A percentile compares a stretch with the other conserved stretches of the same genome.
These are phyloP conservation scores for Heritiera littoralis DNA, from an alignment of 345 rosid species.

Conservation along the genomic window DNA sequence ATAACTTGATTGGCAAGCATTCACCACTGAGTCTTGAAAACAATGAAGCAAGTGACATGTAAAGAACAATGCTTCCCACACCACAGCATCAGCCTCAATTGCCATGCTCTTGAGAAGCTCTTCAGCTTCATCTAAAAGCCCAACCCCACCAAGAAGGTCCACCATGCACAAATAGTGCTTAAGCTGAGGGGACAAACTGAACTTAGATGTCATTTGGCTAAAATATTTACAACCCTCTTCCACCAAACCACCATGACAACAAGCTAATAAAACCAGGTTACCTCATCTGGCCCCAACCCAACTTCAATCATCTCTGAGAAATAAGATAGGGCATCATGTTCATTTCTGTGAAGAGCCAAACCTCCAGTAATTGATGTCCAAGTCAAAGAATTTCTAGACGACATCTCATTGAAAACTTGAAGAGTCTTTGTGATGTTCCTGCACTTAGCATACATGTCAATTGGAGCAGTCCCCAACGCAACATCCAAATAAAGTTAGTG, in stretches of 20 bases:
- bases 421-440: constrained; percentile 73
- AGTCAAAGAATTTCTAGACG: constrained; percentile 66
- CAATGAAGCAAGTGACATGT: constrained; percentile 42
- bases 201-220: constrained; percentile 62
- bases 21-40: constrained; percentile 5
- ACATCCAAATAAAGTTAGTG: constrained; percentile 52
- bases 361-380: constrained; percentile 79
- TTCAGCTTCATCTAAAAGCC: constrained; percentile 74
- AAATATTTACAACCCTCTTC: constrained; percentile 69
- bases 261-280: constrained; percentile 77
- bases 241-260: constrained; percentile 88
- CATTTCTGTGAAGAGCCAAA: constrained; percentile 72
- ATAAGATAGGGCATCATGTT: constrained; percentile 59
- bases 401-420: constrained; percentile 61
- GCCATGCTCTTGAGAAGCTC: constrained; percentile 69
- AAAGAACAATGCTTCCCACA: constrained; percentile 85
- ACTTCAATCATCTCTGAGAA: constrained; percentile 60
- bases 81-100: constrained; percentile 66
- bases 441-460: constrained; percentile 89
- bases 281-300: constrained; percentile 75
- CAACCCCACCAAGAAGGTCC: constrained; percentile 84
- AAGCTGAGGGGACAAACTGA: constrained; percentile 50
- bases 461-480: constrained; percentile 70
- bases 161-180: constrained; percentile 94
- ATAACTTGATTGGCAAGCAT: neutral